phyloP scores from a whole-genome alignment of 1,139 yeast species.

The Candida sp. region DNA sequence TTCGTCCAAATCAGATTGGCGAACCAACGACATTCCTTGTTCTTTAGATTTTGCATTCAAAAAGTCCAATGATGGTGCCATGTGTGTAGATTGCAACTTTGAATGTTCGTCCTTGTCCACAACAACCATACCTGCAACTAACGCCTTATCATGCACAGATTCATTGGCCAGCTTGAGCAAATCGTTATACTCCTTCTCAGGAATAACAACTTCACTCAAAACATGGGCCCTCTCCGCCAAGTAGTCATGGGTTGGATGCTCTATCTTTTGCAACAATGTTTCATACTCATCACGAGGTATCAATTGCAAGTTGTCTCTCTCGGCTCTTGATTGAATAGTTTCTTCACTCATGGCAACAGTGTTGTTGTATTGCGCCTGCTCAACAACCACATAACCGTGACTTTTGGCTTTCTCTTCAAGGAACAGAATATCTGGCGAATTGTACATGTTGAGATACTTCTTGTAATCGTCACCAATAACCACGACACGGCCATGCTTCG shows the following conservation, averaged over 20 bases:
- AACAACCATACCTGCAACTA: constrained; percentile 8
- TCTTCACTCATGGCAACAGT: constrained; percentile 16
- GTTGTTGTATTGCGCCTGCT: constrained; percentile 12
- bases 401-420: constrained; percentile 12
- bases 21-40: constrained; percentile 3
- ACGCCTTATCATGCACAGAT: constrained; percentile 14
- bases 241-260: constrained; percentile 27
- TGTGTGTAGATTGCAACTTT: background rate
- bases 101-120: constrained; percentile 7
- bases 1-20: constrained; percentile 9
- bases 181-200: constrained; percentile 20
- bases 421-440: constrained; percentile 8
- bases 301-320: constrained; percentile 15
- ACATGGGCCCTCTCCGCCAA: constrained; percentile 28
- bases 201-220: constrained; percentile 7
- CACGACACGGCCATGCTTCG: constrained; percentile 17
- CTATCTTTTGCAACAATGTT: constrained; percentile 25
- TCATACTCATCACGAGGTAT: constrained; percentile 25
- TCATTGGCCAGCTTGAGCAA: constrained; percentile 19
- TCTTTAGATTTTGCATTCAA: constrained; percentile 7
- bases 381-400: constrained; percentile 13
- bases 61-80: constrained; percentile 1
- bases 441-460: background rate
- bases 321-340: constrained; percentile 21
- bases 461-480: constrained; percentile 15